Conservation (phyloP, 2,329 filamentous ascomycete genomes). For the Hymenoscyphus fraxineus region DNA sequence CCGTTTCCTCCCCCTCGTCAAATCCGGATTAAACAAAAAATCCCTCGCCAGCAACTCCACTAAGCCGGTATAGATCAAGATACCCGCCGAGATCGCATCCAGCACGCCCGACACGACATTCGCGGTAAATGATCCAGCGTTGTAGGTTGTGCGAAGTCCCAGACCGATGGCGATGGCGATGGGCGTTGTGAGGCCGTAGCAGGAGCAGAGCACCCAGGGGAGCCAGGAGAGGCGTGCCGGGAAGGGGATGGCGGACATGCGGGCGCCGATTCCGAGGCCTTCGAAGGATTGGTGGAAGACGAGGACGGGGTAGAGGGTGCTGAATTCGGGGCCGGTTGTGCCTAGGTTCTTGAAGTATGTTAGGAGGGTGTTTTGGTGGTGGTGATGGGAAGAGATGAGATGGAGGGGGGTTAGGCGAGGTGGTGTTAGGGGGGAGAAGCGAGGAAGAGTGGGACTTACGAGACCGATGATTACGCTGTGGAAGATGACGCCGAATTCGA, state of each 20-base stretch:
- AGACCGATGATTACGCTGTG: constrained; percentile 62
- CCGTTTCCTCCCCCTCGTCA: constrained; percentile 38
- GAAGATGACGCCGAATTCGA: constrained; percentile 51
- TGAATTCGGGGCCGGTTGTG: constrained; percentile 54
- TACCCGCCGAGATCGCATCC: constrained; percentile 46
- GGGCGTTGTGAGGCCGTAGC: constrained; percentile 50
- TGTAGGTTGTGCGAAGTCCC: constrained; percentile 42
- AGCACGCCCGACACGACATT: constrained; percentile 44
- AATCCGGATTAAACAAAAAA: constrained; percentile 46
- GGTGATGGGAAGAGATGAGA: not conserved
- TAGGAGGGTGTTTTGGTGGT: not conserved
- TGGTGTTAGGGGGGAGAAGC: not conserved
- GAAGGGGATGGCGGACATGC: constrained; percentile 55
- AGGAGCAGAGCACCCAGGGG: constrained; percentile 46
- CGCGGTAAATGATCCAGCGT: constrained; percentile 40
- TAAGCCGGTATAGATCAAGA: constrained; percentile 47
- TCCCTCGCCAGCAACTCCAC: constrained; percentile 48
- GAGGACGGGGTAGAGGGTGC: constrained; percentile 55
- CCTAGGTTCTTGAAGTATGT: constrained; percentile 44
- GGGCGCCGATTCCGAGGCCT: constrained; percentile 58
- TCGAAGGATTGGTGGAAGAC: constrained; percentile 64
- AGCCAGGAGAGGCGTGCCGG: constrained; percentile 40
- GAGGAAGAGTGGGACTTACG: not conserved
- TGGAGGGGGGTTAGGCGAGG: not conserved
- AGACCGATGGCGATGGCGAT: constrained; percentile 49